Conservation (phyloP, 2,329 filamentous ascomycete genomes). For the Exophiala sp. region DNA sequence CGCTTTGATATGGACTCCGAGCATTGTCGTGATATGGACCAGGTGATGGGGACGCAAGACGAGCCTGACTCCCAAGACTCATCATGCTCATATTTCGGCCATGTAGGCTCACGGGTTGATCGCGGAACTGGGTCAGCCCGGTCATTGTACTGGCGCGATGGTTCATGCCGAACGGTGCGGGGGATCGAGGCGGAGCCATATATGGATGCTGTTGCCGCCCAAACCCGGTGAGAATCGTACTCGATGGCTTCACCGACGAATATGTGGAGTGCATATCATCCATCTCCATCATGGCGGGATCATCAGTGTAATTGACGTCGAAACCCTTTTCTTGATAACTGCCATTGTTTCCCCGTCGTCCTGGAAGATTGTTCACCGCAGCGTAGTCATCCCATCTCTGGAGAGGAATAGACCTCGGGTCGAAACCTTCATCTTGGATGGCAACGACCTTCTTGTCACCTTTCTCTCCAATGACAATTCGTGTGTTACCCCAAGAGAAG, state of each 20-base stretch:
- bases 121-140: constrained; percentile 56
- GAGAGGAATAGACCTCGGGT: constrained; percentile 85
- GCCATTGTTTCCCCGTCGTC: constrained; percentile 64
- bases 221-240: constrained; percentile 82
- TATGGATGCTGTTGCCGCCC: constrained; percentile 59
- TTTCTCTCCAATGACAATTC: constrained; percentile 92
- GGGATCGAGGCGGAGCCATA: constrained; percentile 72
- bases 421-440: constrained; percentile 74
- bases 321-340: constrained; percentile 43
- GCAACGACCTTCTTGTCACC: constrained; percentile 86
- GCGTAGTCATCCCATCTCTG: constrained; percentile 98
- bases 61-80: constrained; percentile 43
- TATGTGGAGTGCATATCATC: constrained; percentile 97
- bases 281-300: constrained; percentile 71
- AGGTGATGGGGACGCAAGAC: constrained; percentile 21
- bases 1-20: constrained; percentile 32
- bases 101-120: constrained; percentile 46
- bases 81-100: constrained; percentile 57
- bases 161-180: constrained; percentile 59
- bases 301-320: constrained; percentile 66
- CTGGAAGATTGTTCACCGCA: constrained; percentile 75
- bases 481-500: constrained; percentile 97
- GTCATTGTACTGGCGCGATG: constrained; percentile 70
- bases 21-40: constrained; percentile 42
- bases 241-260: constrained; percentile 79